Base-by-base conservation (phyloP, 1,284 basidiomycete species). In the Amylostereum areolatum region DNA sequence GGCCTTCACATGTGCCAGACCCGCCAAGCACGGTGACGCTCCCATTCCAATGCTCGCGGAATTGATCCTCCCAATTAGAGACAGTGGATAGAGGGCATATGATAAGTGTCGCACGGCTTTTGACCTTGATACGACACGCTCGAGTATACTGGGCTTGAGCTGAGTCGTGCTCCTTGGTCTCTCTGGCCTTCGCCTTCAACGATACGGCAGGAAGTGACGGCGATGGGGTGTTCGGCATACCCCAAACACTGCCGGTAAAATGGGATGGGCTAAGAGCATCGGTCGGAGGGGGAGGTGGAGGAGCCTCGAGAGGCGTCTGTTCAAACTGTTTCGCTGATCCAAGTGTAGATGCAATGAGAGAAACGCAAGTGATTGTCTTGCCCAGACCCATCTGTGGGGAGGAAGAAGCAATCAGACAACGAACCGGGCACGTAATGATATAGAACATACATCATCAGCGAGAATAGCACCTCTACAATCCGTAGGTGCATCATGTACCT, bases 31-130 rank as follows among this genome's bases (percentile, higher is more conserved):
- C 84, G 31, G 77, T 75, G 5, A 95, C 90, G 49, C 85, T 79
- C 10, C 92, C 91, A 52, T 80, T 80, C 92, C 92, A 93, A 67
- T 99, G 97, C 63, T 98, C 95, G 52, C 85, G 81, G 64, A 99
- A 90, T 66, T 99, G 97, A 55, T 97, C 92, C 68, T 99, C 96
- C 97, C 97, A 99, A 62, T 98, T 99, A 43, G 91, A 85, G 1
- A 99, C 92, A 2, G 97, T 97, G 25, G 93, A 96, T 48, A 99
- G 75, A 6, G 97, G 97, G 59, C 97, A 98, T 28, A 99, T 81
- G 57, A 99, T 91, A n/a, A 99, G 70, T 1, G 97, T 98, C 6
- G 89, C 97, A 42, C 93, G 83, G 59, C 89, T 92, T 57, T 85
- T 84, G 30, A 75, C 70, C 64, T 88, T 88, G 59, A 97, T 83